Conservation (phyloP, 2,329 filamentous ascomycete genomes). For the Pseudogymnoascus sp. region DNA sequence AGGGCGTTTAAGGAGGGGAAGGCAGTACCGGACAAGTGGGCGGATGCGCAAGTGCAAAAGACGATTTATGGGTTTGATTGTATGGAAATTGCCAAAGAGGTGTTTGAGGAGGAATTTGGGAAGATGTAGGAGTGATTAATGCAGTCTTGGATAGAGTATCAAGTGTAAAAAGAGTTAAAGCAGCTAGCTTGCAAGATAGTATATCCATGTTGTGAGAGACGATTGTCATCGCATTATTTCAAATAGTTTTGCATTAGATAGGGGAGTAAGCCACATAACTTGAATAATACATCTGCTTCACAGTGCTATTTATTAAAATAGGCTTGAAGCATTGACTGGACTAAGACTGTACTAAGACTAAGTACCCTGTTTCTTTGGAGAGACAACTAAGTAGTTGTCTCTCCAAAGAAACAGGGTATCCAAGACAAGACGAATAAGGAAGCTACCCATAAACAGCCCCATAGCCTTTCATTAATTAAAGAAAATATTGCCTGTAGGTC, state of each 20-base stretch:
- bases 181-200: neutral
- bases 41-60: constrained; percentile 59
- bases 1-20: constrained; percentile 45
- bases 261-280: neutral
- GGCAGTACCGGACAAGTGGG: constrained; percentile 56
- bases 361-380: no score
- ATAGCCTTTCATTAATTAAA: neutral
- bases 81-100: constrained; percentile 43
- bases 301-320: neutral
- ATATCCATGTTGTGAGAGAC: neutral
- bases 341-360: no score
- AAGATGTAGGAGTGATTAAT: neutral
- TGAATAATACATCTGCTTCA: neutral
- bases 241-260: neutral
- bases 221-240: neutral
- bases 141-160: neutral
- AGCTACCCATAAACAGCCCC: neutral
- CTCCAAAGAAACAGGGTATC: neutral
- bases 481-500: neutral
- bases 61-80: constrained; percentile 59
- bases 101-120: constrained; percentile 41
- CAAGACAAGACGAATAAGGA: neutral
- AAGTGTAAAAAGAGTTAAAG: neutral
- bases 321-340: no score
- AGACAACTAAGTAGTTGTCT: neutral